Evolutionary conservation across 805 yeast genomes (phyloP).

Genomic region (Barnettozyma wickerhamii): DNA sequence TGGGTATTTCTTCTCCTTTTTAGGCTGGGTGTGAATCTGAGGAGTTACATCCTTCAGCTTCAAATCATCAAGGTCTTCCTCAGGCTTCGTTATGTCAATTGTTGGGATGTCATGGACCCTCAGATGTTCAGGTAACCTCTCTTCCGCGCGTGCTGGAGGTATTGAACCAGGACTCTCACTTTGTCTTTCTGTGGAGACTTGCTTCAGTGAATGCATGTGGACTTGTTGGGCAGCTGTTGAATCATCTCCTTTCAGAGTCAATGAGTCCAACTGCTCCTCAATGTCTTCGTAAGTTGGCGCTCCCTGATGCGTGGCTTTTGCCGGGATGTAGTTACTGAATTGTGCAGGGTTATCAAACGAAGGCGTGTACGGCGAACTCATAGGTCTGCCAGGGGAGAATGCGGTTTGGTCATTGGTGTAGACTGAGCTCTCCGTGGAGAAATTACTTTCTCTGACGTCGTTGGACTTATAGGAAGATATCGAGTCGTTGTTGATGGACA

Average conservation of each 20-base stretch:
- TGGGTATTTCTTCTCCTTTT: conserved; percentile 26
- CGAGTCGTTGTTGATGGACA: not conserved
- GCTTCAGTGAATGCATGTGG: conserved; percentile 15
- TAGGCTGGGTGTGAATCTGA: not conserved
- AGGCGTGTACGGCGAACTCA: conserved; percentile 2
- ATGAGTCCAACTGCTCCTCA: conserved; percentile 16
- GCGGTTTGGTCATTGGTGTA: not conserved
- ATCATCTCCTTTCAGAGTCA: conserved; percentile 14
- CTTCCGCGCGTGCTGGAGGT: no score
- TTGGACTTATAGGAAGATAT: not conserved
- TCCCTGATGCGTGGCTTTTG: no score
- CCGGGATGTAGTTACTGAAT: no score
- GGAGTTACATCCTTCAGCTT: not conserved
- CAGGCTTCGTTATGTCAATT: not conserved
- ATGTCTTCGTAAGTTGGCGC: conserved; percentile 12
- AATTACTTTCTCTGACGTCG: conserved; percentile 1
- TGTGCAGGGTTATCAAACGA: not conserved
- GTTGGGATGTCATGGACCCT: not conserved
- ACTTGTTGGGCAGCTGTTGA: conserved; percentile 11
- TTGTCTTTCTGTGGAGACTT: conserved; percentile 15
- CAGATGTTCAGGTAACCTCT: not conserved
- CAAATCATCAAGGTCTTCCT: not conserved
- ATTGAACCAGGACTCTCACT: no score
- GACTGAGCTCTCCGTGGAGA: conserved; percentile 1
- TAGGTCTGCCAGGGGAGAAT: not conserved